phyloP scores from a whole-genome alignment of 192 early-diverging fungal genomes.

The Umbelopsis sp. region DNA sequence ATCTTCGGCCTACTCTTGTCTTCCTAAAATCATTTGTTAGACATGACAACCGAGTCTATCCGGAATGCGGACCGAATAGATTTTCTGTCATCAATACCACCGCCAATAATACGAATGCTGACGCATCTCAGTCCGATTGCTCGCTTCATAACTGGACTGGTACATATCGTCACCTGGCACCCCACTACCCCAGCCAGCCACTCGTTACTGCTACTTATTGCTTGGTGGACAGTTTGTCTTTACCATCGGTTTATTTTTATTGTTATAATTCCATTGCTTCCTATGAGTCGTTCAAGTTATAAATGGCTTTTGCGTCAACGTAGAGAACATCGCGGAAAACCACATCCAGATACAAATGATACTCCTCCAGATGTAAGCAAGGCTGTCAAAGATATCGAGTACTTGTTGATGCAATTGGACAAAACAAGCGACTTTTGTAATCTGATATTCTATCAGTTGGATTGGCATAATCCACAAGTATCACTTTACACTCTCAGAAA shows the following conservation, averaged over 20 bases:
- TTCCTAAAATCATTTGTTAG: background rate
- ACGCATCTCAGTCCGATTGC: slow-evolving; percentile 44
- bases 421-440: slow-evolving; percentile 37
- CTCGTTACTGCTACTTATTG: slow-evolving; percentile 44
- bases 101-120: slow-evolving; percentile 46
- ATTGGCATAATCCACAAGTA: slow-evolving; percentile 42
- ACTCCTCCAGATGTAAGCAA: slow-evolving; percentile 38
- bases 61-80: slow-evolving; percentile 13
- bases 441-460: slow-evolving; percentile 27
- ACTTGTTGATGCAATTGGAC: slow-evolving; percentile 45
- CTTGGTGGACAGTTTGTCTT: slow-evolving; percentile 51
- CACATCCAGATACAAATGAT: background rate
- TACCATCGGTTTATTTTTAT: slow-evolving; percentile 41
- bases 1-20: slow-evolving; percentile 1
- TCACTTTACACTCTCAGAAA: slow-evolving; percentile 30
- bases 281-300: slow-evolving; percentile 37
- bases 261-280: slow-evolving; percentile 35
- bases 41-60: slow-evolving; percentile 1
- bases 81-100: slow-evolving; percentile 44
- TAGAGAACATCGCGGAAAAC: slow-evolving; percentile 27
- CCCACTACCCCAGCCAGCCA: slow-evolving; percentile 40
- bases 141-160: slow-evolving; percentile 38
- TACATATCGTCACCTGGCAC: slow-evolving; percentile 48
- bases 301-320: slow-evolving; percentile 43
- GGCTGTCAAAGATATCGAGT: slow-evolving; percentile 46